These are phyloP conservation scores for Emmonsiellopsis sp. DNA, from an alignment of 2,329 filamentous ascomycete species.

Conservation along the genomic window DNA sequence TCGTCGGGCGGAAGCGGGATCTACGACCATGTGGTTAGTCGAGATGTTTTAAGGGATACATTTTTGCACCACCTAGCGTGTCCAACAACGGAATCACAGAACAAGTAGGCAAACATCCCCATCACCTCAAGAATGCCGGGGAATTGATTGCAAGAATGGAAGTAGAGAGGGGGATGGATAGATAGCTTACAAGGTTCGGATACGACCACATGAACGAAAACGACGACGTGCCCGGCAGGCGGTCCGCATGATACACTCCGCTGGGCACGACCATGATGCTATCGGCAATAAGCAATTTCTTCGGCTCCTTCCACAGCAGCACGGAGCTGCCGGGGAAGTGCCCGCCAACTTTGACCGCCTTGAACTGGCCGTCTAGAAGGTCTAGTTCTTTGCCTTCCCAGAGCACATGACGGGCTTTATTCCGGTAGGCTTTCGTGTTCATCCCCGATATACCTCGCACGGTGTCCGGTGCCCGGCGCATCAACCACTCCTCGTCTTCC, in stretches of 20 bases:
- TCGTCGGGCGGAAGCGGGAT: constrained; percentile 60
- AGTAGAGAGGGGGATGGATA: constrained; percentile 7
- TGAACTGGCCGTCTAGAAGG: constrained; percentile 17
- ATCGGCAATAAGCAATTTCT: constrained; percentile 64
- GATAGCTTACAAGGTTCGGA: constrained; percentile 45
- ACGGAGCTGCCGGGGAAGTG: constrained; percentile 71
- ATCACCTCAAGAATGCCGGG: background rate
- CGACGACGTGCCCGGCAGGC: constrained; percentile 36
- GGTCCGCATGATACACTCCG: constrained; percentile 19
- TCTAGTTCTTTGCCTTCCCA: constrained; percentile 28
- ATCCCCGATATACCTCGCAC: constrained; percentile 17
- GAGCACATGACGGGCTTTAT: constrained; percentile 18
- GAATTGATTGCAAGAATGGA: constrained; percentile 13
- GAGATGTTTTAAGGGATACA: background rate
- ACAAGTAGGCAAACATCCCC: background rate
- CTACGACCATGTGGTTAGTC: constrained; percentile 16
- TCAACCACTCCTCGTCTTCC: constrained; percentile 59
- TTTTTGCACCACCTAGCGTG: no score
- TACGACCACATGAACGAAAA: constrained; percentile 71
- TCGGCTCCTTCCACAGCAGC: constrained; percentile 50
- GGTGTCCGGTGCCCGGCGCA: constrained; percentile 31
- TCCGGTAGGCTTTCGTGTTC: constrained; percentile 2
- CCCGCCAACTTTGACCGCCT: constrained; percentile 56
- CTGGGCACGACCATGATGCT: constrained; percentile 61
- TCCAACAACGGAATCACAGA: background rate